Percentiles rank a stretch among this genome's conserved stretches.
Evolutionary conservation across 495 filamentous ascomycete genomes (phyloP).

Genomic region (Staphylotrichum longicolle): DNA sequence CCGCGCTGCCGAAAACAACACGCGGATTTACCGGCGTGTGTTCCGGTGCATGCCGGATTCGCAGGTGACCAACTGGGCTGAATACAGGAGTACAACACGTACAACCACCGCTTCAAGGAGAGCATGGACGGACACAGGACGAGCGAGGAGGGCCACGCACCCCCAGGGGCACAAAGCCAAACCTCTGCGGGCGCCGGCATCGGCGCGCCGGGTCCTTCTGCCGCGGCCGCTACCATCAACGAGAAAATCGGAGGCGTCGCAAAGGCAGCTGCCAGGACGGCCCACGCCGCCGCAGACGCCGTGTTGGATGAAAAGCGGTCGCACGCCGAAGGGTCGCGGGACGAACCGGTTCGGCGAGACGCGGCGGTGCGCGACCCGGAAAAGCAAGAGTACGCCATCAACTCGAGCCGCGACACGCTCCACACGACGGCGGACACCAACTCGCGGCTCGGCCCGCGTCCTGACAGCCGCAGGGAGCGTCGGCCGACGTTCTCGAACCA

Average conservation of each 20-base stretch:
- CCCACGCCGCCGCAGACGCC: neutral
- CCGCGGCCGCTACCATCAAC: constrained; percentile 16
- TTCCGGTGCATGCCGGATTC: constrained; percentile 97
- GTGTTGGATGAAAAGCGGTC: constrained; percentile 28
- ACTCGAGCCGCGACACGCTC: constrained; percentile 23
- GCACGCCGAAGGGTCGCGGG: constrained; percentile 3
- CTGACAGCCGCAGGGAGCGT: constrained; percentile 35
- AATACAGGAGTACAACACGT: constrained; percentile 87
- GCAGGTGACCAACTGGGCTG: constrained; percentile 88
- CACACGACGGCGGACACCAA: constrained; percentile 14
- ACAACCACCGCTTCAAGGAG: constrained; percentile 74
- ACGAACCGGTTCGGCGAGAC: constrained; percentile 11
- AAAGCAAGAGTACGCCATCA: constrained; percentile 30
- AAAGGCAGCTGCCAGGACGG: neutral
- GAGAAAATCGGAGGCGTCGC: constrained; percentile 23
- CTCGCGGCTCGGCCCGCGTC: constrained; percentile 11
- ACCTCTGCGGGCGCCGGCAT: constrained; percentile 31
- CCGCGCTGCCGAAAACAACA: constrained; percentile 89
- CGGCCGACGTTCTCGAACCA: constrained; percentile 45
- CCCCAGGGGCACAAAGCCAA: constrained; percentile 7
- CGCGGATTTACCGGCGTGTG: constrained; percentile 84
- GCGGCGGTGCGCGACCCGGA: constrained; percentile 33
- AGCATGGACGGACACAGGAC: constrained; percentile 50
- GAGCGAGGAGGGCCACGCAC: constrained; percentile 37
- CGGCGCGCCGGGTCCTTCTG: constrained; percentile 31